These are phyloP conservation scores for Rhizopogon salebrosus DNA, from an alignment of 768 basidiomycete species.

Conservation along the genomic window DNA sequence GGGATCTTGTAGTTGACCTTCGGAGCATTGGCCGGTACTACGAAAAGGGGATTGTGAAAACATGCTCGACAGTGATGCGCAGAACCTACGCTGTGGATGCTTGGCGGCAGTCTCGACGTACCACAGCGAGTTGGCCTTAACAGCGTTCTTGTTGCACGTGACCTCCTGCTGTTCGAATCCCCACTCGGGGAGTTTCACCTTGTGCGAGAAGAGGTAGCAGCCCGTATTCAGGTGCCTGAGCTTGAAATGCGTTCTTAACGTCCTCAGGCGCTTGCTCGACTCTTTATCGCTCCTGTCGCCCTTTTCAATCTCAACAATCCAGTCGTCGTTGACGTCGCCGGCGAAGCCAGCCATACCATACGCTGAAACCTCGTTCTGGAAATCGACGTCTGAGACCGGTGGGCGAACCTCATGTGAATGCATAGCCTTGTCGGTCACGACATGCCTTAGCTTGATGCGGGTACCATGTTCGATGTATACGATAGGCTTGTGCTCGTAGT, in stretches of 20 bases:
- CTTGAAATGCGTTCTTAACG: constrained; percentile 80
- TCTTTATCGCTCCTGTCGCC: constrained; percentile 60
- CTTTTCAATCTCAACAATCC: constrained; percentile 81
- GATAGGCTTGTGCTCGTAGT: no score
- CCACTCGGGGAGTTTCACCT: constrained; percentile 99
- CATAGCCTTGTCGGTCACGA: constrained; percentile 74
- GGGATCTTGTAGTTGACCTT: constrained; percentile 92
- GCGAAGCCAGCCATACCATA: no score
- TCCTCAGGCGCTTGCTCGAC: constrained; percentile 66
- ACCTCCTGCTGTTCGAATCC: constrained; percentile 98
- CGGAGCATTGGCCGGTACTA: constrained; percentile 66
- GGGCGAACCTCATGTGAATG: no score
- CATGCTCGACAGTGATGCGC: not conserved
- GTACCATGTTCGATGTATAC: constrained; percentile 58
- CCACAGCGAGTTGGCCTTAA: constrained; percentile 86
- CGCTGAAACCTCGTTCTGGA: constrained; percentile 96
- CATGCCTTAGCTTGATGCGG: constrained; percentile 79
- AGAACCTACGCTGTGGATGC: constrained; percentile 63
- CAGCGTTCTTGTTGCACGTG: constrained; percentile 98
- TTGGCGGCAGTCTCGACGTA: constrained; percentile 75
- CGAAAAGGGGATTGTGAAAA: not conserved
- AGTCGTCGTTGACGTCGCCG: no score
- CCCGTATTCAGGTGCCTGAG: constrained; percentile 82
- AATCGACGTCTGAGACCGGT: constrained; percentile 95
- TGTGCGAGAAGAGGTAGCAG: constrained; percentile 97